Percentiles rank a stretch among this genome's conserved stretches.
These are phyloP conservation scores for Trichoderma simmonsii DNA, from an alignment of 2,329 filamentous ascomycete genomes.

Conservation along the genomic window DNA sequence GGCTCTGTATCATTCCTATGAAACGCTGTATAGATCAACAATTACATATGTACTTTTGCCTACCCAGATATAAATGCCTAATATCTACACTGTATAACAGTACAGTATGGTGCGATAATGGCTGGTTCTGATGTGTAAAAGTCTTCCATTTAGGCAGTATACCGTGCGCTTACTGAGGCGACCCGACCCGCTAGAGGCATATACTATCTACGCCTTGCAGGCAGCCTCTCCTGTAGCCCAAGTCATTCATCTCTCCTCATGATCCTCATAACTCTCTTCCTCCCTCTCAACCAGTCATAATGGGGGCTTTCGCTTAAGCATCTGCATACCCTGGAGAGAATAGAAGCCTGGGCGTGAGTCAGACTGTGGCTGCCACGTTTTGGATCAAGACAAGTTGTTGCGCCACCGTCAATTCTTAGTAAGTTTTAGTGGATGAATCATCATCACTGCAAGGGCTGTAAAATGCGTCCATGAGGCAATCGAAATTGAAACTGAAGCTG, in stretches of 20 bases:
- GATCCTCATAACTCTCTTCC: not conserved
- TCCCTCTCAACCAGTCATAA: not conserved
- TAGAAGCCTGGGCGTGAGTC: constrained; percentile 4
- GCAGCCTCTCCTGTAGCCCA: not conserved
- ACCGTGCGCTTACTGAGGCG: constrained; percentile 13
- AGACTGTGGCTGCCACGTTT: not conserved
- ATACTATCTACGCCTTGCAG: not conserved
- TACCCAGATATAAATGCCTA: not conserved
- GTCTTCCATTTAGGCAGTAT: not conserved
- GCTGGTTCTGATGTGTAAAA: not conserved
- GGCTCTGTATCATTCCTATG: not conserved
- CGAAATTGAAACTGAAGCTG: not conserved
- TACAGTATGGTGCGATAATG: not conserved
- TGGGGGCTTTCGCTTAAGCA: not conserved
- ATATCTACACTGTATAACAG: not conserved
- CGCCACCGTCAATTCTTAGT: constrained; percentile 5
- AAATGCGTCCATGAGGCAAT: not conserved
- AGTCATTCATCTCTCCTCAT: not conserved
- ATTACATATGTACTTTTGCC: not conserved
- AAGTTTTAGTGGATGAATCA: constrained; percentile 16
- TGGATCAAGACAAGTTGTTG: not conserved
- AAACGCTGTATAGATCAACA: not conserved
- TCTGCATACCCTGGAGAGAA: not conserved
- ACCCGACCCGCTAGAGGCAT: constrained; percentile 15
- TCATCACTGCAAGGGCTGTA: not conserved